These are phyloP conservation scores for Rhododendron williamsianum DNA, from an alignment of 148 eudicot species.

Conservation along the genomic window DNA sequence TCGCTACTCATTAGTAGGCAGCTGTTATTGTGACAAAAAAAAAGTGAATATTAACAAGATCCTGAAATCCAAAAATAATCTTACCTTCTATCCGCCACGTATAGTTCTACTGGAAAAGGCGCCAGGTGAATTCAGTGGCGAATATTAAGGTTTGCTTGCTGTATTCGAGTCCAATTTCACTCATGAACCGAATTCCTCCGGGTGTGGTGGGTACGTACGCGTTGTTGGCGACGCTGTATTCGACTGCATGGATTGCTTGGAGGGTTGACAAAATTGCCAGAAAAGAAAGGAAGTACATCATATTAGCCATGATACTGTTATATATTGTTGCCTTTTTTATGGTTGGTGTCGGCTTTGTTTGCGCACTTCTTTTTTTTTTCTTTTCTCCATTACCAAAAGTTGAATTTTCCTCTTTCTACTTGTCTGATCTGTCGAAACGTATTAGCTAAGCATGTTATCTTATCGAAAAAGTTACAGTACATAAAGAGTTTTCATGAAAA, in stretches of 20 bases:
- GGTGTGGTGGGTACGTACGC: constrained; percentile 22
- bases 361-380: not conserved
- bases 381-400: too few species aligned
- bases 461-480: too few species aligned
- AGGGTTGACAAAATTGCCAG: constrained; percentile 15
- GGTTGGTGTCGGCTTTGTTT: not conserved
- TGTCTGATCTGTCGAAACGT: too few species aligned
- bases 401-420: too few species aligned
- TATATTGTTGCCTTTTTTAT: not conserved
- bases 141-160: constrained; percentile 12
- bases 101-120: constrained; percentile 29
- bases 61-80: not conserved
- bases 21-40: too few species aligned
- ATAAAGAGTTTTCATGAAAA: too few species aligned
- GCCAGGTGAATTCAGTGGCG: constrained; percentile 32
- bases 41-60: not conserved
- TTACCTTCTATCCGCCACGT: constrained; percentile 16
- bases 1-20: too few species aligned
- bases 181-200: constrained; percentile 26
- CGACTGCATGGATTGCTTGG: constrained; percentile 21
- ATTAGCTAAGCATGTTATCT: too few species aligned
- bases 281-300: not conserved
- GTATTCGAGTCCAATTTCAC: constrained; percentile 26
- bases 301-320: constrained; percentile 7
- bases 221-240: constrained; percentile 24